These are phyloP conservation scores for Aspergillus unguis DNA, from an alignment of 2,329 filamentous ascomycete genomes.

Conservation along the genomic window DNA sequence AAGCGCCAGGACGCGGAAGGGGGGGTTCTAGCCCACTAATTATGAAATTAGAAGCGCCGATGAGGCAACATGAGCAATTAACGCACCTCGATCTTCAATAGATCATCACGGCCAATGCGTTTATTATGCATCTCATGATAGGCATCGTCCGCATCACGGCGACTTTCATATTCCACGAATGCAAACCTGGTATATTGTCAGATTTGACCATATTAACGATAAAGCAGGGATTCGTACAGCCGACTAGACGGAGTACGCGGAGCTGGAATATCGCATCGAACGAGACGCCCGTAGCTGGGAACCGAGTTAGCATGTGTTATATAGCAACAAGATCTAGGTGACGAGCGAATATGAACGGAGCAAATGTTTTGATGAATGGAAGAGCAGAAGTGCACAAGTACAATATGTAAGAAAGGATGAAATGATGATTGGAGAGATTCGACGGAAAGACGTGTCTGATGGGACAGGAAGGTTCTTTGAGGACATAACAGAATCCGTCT, in stretches of 20 bases:
- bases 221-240: slow-evolving; percentile 67
- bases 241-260: slow-evolving; percentile 89
- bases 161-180: slow-evolving; percentile 98
- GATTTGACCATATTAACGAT: slow-evolving; percentile 16
- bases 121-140: slow-evolving; percentile 99
- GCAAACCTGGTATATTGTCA: slow-evolving; percentile 67
- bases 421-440: neutral
- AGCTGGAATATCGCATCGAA: slow-evolving; percentile 96
- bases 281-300: slow-evolving; percentile 86
- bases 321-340: slow-evolving; percentile 1
- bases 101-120: slow-evolving; percentile 90
- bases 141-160: slow-evolving; percentile 95
- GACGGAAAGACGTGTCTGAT: slow-evolving; percentile 4
- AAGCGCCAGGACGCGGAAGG: slow-evolving; percentile 98
- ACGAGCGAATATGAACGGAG: neutral
- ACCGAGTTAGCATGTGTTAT: slow-evolving; percentile 37
- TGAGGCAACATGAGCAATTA: neutral
- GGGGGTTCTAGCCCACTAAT: slow-evolving; percentile 96
- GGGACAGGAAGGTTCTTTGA: slow-evolving; percentile 8
- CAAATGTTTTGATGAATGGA: neutral
- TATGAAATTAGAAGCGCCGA: slow-evolving; percentile 18
- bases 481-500: slow-evolving; percentile 14
- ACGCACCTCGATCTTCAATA: slow-evolving; percentile 93
- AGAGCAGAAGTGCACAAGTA: slow-evolving; percentile 1
- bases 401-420: neutral